These are phyloP conservation scores for Kurtzmaniella quercitrusa DNA, from an alignment of 1,139 yeast species.

Conservation along the genomic window DNA sequence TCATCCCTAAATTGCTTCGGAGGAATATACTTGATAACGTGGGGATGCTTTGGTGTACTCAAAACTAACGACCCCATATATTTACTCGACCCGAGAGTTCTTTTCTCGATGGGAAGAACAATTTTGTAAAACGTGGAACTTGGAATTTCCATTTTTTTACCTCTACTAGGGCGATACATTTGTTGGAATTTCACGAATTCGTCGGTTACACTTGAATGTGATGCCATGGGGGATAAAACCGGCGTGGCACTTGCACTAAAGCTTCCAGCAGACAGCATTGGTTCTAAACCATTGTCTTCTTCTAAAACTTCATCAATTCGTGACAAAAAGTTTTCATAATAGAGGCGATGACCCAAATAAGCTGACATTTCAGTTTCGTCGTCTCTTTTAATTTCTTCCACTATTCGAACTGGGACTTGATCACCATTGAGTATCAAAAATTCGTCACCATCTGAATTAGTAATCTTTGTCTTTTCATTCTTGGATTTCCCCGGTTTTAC, in stretches of 20 bases:
- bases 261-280: conserved; percentile 5
- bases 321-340: conserved; percentile 25
- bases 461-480: conserved; percentile 18
- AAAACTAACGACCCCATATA: conserved; percentile 26
- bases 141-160: not conserved
- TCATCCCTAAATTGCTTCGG: conserved; percentile 23
- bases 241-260: conserved; percentile 7
- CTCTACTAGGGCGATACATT: conserved; percentile 13
- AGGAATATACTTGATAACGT: conserved; percentile 28
- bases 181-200: conserved; percentile 19
- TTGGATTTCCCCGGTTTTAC: conserved; percentile 3
- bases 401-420: conserved; percentile 25
- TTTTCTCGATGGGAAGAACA: conserved; percentile 13
- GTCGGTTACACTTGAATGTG: not conserved
- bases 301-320: conserved; percentile 20
- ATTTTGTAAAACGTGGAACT: conserved; percentile 10
- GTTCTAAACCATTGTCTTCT: not conserved
- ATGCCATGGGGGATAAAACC: not conserved
- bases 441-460: conserved; percentile 34
- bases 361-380: conserved; percentile 11
- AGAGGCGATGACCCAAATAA: conserved; percentile 16
- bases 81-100: conserved; percentile 22
- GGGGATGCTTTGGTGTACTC: conserved; percentile 24
- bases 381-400: conserved; percentile 18
- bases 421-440: conserved; percentile 36